Base-by-base conservation (phyloP, 2,329 filamentous ascomycete genomes). In the Botrytis sinoallii region DNA sequence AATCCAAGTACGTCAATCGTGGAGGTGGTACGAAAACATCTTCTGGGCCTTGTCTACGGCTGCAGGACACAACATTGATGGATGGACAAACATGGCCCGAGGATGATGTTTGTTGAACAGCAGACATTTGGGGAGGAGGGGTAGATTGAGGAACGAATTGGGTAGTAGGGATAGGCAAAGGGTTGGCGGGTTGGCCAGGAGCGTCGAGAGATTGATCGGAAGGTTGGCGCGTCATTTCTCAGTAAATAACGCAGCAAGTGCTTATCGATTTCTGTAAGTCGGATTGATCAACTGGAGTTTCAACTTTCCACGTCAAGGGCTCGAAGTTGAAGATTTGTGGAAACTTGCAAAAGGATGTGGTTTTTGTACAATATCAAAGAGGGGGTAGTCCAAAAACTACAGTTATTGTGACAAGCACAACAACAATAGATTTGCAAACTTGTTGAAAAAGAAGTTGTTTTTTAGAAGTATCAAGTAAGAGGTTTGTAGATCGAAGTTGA, bases 361-460 rank as follows among this genome's bases (percentile, higher is more conserved):
- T 14, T 40, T 52, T 10, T 55, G 46, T 68, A 32, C 25, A 42
- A 68, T 57, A 29, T 57, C 9, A 20, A 68, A 55, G 48, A 68
- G n/a, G n/a, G 16, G 25, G 18, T 57, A 32, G 25, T 42, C 18
- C 38, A 55, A 22, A 55, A 57, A 35, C 48, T 42, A 42, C 16
- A 42, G 52, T 40, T 57, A 68, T 32, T 57, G 65, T 68, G 48
- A 32, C 65, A 57, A 42, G 48, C 65, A 57, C 48, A 68, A 32
- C 35, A 68, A 29, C 4, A 32, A 40, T 68, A 68, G 35, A 42
- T 3, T 57, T 57, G 35, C 7, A 29, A 22, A 57, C 25, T 57
- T 22, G 14, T 40, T 55, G 32, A n/a, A 32, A 42, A 42, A 22
- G 16, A n/a, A 42, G 35, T 42, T 42, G 35, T 68, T 29, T 42